Conservation (phyloP, 73 alveolate genomes). For the Symbiodinium pilosum region DNA sequence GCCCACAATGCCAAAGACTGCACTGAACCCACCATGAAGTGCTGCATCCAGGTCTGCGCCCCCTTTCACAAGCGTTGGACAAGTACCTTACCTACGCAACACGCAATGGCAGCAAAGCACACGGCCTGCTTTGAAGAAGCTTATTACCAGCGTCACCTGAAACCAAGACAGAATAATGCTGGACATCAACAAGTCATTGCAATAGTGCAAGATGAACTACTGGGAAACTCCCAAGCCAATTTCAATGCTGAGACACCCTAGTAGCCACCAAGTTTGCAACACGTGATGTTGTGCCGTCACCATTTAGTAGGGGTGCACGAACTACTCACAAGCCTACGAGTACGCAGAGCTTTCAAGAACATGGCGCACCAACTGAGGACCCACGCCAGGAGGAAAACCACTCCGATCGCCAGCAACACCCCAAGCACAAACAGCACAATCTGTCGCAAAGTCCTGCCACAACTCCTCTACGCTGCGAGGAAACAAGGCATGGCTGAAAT, state of each 20-base stretch:
- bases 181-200: too few species aligned
- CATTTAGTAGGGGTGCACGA: too few species aligned
- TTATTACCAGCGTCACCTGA: slow-evolving; percentile 27
- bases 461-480: not conserved
- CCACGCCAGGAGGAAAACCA: slow-evolving; percentile 18
- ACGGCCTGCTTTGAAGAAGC: slow-evolving; percentile 34
- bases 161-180: not conserved
- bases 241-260: not conserved
- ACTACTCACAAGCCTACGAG: too few species aligned
- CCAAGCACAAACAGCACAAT: not conserved
- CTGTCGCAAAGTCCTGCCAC: slow-evolving; percentile 35
- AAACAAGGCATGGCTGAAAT: not conserved
- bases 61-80: too few species aligned
- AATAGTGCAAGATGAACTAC: not conserved
- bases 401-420: slow-evolving; percentile 5
- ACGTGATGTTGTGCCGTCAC: too few species aligned
- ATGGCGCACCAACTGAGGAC: too few species aligned
- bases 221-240: not conserved
- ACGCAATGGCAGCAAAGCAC: too few species aligned
- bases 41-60: slow-evolving; percentile 16
- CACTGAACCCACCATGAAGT: slow-evolving; percentile 31
- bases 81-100: too few species aligned
- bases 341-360: too few species aligned
- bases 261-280: too few species aligned
- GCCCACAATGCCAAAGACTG: slow-evolving; percentile 44